Evolutionary conservation across 371 early-diverging fungal genomes (phyloP), one percentile per base, ranked within the genome.

Genomic region (Mortierella sp.): DNA sequence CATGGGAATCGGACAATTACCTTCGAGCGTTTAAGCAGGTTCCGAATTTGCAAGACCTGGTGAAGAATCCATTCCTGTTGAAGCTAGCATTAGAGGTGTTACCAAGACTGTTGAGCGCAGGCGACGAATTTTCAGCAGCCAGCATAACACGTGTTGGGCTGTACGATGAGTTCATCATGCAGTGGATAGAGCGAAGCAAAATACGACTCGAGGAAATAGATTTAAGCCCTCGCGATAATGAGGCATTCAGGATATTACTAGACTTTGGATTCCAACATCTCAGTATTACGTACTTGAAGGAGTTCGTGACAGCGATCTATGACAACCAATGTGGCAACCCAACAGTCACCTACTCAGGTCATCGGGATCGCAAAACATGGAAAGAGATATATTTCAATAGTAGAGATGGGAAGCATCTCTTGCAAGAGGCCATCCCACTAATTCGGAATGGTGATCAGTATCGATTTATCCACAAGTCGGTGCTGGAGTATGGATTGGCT

Each of bases 151-250:
- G 65, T 2, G 26, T 60, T 2, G 32, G 13, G n/a, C 59, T 71
- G 15, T 71, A 64, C 10, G 65, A 71, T 9, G 15, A 23, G 2
- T 70, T 63, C 19, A n/a, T 58, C 1, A n/a, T 3, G 1, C 45
- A 63, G 7, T 57, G 62, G 58, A n/a, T 70, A 28, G 35, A 23
- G 29, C 23, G 15, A 40, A 53, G 54, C 53, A 61, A 55, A 12
- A 13, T 3, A 12, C 54, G 61, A 6, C 55, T 54, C 34, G 31
- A 7, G 3, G 29, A 12, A 35, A 35, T 35, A 45, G 42, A 35
- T 2, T 28, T 22, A 37, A 19, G 19, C 13, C 17, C 10, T n/a
- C 34, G 35, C 10, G 35, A 17, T 31, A 26, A 7, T 42, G n/a
- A 35, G 40, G 57, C 2, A 17, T n/a, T 57, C 13, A 2, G 28